Evolutionary conservation across 163 green algal genomes (phyloP), one percentile per base, ranked within the genome.

Genomic region (Scenedesmus sp.): DNA sequence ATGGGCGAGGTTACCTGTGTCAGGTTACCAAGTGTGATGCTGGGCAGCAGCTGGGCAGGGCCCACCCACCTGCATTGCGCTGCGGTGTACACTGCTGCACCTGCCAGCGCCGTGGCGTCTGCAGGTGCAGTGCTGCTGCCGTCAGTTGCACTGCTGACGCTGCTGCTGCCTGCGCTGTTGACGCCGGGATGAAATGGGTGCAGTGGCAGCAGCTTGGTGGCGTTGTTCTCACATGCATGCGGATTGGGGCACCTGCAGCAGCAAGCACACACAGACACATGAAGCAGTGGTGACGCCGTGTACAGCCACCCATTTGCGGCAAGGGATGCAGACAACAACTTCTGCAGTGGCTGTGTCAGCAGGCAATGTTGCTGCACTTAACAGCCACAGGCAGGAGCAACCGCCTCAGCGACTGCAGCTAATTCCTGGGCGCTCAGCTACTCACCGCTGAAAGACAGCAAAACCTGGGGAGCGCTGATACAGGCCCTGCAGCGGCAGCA

Each of bases 201-300:
- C 84, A 89, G 4, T 23, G 66, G 10, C 84, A 89, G 67, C 62
- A 89, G 84, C 1, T 23, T 70, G 26, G 59, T 52, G 15, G 20
- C 34, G 34, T 82, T 60, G n/a, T 89, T 89, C 10, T 26, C 15
- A 60, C 84, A 89, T 3, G 84, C 84, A 54, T 67, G 10, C n/a
- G 62, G 84, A 62, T 89, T 89, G 13, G 67, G 62, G 54, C 84
- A 89, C 62, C 84, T 88, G 84, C 1, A 84, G 76, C 76, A 84
- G 76, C 46, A 56, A n/a, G 59, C 26, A 6, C 10, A 62, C 3
- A 10, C 52, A 79, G 62, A 52, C 34, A 34, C 18, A 10, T 66
- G 23, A 15, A 16, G 5, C 82, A 87, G 20, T 12, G 70, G 52
- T 4, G 9, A 86, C 13, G 9, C 1, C 9, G 15, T 18, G 46